Evolutionary conservation across 495 filamentous ascomycete species (phyloP), one percentile per base, ranked within the genome.

Genomic region (Tuber umbilicatum): DNA sequence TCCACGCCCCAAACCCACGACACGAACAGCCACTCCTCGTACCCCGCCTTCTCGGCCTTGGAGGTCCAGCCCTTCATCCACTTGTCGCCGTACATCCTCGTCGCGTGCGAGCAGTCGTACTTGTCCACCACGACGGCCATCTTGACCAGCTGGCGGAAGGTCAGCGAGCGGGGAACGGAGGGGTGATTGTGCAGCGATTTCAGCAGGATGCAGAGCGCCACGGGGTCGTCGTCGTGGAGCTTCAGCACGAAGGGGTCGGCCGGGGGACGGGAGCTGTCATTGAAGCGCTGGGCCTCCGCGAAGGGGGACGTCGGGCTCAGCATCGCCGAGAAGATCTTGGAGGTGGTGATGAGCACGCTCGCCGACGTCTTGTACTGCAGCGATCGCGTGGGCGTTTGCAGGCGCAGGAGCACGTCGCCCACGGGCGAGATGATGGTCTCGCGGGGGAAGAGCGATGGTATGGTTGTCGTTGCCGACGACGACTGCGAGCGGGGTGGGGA

Each of bases 61-160:
- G 19, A 12, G 21, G 23, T 78, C 50, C 64, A 74, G 5, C 43
- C 69, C 2, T 68, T 17, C 55, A 80, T 80, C 78, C 77, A 80
- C 5, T 9, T 12, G 5, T 76, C 73, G 19, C 27, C 78, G 71
- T 72, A 76, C 19, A 64, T 35, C 23, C 69, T 71, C n/a, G 79
- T 70, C 16, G 78, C 69, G 19, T 35, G 39, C 7, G 64, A 71
- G 39, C 78, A 80, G 17, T 76, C 68, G 19, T 80, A 80, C 37
- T 80, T 80, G 41, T 80, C 77, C 41, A 68, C 73, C 19, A 76
- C 47, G 12, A 70, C 60, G 5, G 78, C 78, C 14, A 80, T 71
- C 43, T 80, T 45, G 55, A 79, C 73, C 50, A 80, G 31, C 39
- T 79, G 76, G 5, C 37, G 10, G 23, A 75, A 70, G 1, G 39